Evolutionary conservation across 805 yeast genomes (phyloP).

Genomic region (Candida gorgasii): DNA sequence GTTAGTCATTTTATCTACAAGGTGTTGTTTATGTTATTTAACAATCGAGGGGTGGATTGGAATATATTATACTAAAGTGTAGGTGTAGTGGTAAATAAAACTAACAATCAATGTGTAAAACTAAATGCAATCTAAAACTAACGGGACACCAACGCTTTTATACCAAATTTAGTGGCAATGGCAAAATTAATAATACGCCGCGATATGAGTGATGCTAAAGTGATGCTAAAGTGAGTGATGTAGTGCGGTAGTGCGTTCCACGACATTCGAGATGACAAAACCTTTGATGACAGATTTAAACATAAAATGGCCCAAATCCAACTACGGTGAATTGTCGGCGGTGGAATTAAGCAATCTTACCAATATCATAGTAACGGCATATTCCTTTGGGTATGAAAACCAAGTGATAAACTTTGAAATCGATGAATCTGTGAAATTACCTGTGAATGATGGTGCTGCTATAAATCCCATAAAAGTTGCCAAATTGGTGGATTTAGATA

Average conservation of each 20-base stretch:
- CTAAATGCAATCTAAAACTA: too few relatives aligned
- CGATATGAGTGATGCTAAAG: too few relatives aligned
- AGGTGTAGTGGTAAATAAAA: too few relatives aligned
- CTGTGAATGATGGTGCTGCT: slow-evolving; percentile 40
- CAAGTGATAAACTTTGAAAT: slow-evolving; percentile 72
- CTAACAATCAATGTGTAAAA: too few relatives aligned
- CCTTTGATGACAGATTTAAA: slow-evolving; percentile 51
- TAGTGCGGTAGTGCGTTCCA: too few relatives aligned
- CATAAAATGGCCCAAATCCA: slow-evolving; percentile 67
- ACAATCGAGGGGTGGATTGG: too few relatives aligned
- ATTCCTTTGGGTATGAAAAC: slow-evolving; percentile 68
- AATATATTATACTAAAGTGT: too few relatives aligned
- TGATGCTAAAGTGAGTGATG: too few relatives aligned
- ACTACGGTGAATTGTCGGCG: slow-evolving; percentile 44
- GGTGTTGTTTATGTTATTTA: neutral
- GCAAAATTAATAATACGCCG: slow-evolving; percentile 1
- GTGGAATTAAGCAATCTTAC: slow-evolving; percentile 47
- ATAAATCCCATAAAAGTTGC: slow-evolving; percentile 50
- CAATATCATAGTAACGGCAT: slow-evolving; percentile 52
- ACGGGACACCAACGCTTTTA: too few relatives aligned
- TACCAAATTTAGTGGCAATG: slow-evolving; percentile 1
- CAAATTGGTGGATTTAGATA: slow-evolving; percentile 19
- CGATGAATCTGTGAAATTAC: slow-evolving; percentile 53
- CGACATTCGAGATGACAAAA: slow-evolving; percentile 10
- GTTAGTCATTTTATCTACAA: slow-evolving; percentile 8